These are phyloP conservation scores for Galeopsis tetrahit DNA, from an alignment of 257 asterid species.

Conservation along the genomic window DNA sequence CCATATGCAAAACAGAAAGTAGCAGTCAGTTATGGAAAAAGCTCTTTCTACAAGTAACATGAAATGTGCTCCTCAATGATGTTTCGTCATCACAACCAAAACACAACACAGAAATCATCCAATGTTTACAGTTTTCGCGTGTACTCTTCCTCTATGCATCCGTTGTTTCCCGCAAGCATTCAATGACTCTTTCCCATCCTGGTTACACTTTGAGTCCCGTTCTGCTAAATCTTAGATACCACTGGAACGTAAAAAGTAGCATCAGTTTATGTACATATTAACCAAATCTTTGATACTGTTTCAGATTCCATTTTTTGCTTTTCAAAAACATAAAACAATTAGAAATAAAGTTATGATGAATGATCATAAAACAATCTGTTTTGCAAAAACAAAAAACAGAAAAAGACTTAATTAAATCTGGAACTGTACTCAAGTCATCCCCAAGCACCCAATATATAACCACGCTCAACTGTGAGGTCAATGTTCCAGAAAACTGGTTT, in stretches of 20 bases:
- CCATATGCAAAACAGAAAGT: slow-evolving; percentile 6
- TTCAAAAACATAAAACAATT: neutral
- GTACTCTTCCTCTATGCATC: slow-evolving; percentile 38
- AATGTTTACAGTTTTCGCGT: slow-evolving; percentile 21
- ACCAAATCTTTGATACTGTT: neutral
- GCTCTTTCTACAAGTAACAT: slow-evolving; percentile 30
- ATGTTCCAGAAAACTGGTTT: neutral
- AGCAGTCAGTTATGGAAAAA: slow-evolving; percentile 14
- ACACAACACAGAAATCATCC: slow-evolving; percentile 21
- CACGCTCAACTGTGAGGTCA: slow-evolving; percentile 13
- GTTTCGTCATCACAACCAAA: slow-evolving; percentile 27
- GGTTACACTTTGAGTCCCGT: slow-evolving; percentile 13
- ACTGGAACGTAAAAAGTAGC: slow-evolving; percentile 20
- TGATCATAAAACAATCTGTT: neutral
- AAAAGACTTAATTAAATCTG: slow-evolving; percentile 6
- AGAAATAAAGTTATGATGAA: neutral
- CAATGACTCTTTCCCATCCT: slow-evolving; percentile 33
- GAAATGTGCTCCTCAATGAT: slow-evolving; percentile 17
- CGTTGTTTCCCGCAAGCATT: slow-evolving; percentile 35
- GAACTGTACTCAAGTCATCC: neutral
- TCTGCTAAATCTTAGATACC: slow-evolving; percentile 25
- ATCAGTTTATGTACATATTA: neutral
- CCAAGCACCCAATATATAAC: neutral
- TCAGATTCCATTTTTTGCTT: slow-evolving; percentile 5
- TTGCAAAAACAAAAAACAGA: neutral